Evolutionary conservation across 83 land plant genomes (phyloP), one percentile per base, ranked within the genome.

Genomic region (Picea abies): DNA sequence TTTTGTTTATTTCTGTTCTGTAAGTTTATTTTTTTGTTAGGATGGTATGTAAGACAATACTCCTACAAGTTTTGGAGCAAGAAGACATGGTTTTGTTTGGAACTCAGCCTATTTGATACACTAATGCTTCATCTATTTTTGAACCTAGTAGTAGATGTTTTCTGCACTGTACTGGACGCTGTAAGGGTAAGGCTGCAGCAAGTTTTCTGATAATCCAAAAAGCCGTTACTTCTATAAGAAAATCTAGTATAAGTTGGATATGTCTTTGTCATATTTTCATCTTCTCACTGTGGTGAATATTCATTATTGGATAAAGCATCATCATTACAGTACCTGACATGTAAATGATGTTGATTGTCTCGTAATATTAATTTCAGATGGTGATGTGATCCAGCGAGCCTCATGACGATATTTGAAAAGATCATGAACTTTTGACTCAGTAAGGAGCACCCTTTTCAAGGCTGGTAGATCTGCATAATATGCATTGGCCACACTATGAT

Each of bases 361-460:
- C 98, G 96, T 96, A 49, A 95, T 86, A 73, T 89, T 87, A 63
- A 95, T 80, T 83, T 97, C 99, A 22, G 96, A 79, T 37, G 92
- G 86, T 82, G 99, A 97, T 84, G 94, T 97, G 75, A 91, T 81
- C 92, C 90, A 94, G 19, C 99, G 90, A 32, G 87, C 65, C 76
- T 90, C 90, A 81, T 95, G 90, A 52, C 91, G 89, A 63, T 89
- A 86, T 37, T 9, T 39, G 10, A 88, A 86, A 56, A 96, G 79
- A 83, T 91, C 90, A 70, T 90, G 88, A 32, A 97, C 94, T 87
- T 90, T 87, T 20, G 67, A 85, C 63, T 81, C 60, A 29, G 56
- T 26, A 76, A 64, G 35, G 64, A 47, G 52, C 10, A 92, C 96
- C 52, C 82, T 88, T 26, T 82, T 91, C 80, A 96, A 89, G 23